phyloP scores from a whole-genome alignment of 2,329 filamentous ascomycete species.

The Fusarium ambrosium region DNA sequence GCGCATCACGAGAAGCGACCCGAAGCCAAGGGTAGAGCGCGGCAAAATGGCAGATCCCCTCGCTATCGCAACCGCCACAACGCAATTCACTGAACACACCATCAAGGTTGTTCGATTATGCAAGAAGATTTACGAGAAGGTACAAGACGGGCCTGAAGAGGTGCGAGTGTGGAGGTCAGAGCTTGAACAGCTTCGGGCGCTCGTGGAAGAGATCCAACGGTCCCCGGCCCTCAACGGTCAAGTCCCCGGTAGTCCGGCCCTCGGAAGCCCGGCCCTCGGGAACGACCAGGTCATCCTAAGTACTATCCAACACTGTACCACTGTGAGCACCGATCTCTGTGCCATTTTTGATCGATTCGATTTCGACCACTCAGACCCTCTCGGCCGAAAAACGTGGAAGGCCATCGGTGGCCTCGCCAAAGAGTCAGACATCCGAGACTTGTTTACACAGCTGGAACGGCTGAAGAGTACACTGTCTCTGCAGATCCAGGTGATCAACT shows the following conservation, averaged over 20 bases:
- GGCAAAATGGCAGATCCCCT: conserved; percentile 14
- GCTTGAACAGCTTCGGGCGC: conserved; percentile 1
- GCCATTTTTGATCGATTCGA: conserved; percentile 2
- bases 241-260: background rate
- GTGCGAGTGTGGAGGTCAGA: background rate
- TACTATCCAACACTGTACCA: background rate
- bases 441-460: conserved; percentile 11
- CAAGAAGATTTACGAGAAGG: conserved; percentile 11
- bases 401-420: conserved; percentile 12
- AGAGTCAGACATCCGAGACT: conserved; percentile 7
- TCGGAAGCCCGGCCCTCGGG: background rate
- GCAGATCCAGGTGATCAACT: background rate
- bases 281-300: background rate
- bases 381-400: conserved; percentile 21
- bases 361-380: background rate
- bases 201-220: background rate
- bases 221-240: background rate
- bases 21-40: background rate
- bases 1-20: background rate
- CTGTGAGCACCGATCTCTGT: background rate
- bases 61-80: conserved; percentile 11
- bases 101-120: conserved; percentile 1
- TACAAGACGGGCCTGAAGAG: conserved; percentile 11
- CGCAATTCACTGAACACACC: conserved; percentile 14
- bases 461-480: background rate